These are phyloP conservation scores for Penicillium sp. DNA, from an alignment of 2,329 filamentous ascomycete genomes.

Conservation along the genomic window DNA sequence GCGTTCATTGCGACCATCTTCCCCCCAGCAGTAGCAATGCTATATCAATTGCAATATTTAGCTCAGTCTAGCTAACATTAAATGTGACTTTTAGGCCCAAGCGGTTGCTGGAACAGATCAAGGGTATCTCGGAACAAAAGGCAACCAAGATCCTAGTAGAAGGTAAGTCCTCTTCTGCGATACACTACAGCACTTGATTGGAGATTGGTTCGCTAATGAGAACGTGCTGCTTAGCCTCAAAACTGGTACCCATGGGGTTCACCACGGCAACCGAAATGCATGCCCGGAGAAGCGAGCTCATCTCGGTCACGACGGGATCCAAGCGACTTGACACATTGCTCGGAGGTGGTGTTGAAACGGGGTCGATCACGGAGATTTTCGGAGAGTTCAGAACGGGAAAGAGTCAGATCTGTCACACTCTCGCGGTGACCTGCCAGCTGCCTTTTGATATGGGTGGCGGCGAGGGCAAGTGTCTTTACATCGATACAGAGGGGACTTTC, in stretches of 20 bases:
- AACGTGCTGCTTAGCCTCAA: conserved; percentile 63
- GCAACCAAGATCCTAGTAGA: conserved; percentile 86
- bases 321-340: conserved; percentile 95
- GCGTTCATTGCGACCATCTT: not conserved
- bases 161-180: conserved; percentile 55
- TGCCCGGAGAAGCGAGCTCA: conserved; percentile 89
- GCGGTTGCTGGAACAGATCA: conserved; percentile 86
- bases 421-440: conserved; percentile 96
- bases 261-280: conserved; percentile 99
- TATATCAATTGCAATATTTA: not conserved
- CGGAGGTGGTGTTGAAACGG: conserved; percentile 92
- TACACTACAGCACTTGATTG: not conserved
- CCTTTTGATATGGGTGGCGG: conserved; percentile 99
- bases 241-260: conserved; percentile 97
- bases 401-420: conserved; percentile 95
- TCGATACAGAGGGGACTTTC: conserved; percentile 97
- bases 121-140: conserved; percentile 96
- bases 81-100: conserved; percentile 50
- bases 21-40: not conserved
- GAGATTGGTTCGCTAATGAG: conserved; percentile 5
- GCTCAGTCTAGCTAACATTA: not conserved
- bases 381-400: conserved; percentile 98
- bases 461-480: conserved; percentile 97
- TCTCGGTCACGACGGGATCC: conserved; percentile 95
- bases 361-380: conserved; percentile 96